Evolutionary conservation across 768 basidiomycete genomes (phyloP), one percentile per base, ranked within the genome.

Genomic region (Chalciporus pseudorubinellus): DNA sequence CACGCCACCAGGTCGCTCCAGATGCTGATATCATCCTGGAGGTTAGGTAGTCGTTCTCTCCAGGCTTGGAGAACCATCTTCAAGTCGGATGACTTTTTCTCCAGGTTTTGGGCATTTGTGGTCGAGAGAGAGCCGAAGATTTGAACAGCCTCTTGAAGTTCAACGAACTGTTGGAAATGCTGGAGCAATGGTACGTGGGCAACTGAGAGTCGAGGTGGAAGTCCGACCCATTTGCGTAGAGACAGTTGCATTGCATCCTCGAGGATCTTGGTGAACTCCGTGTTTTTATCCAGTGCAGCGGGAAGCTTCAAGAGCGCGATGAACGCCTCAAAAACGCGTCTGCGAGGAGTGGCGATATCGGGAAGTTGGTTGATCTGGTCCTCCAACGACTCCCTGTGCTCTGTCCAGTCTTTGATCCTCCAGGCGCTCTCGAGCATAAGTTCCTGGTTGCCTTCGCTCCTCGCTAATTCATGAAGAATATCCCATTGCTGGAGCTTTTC

Each of bases 1-100:
- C 97, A 99, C 14, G 95, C 93, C 4, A 99, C 92, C n/a, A 99
- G 79, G 70, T 99, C 97, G 56, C 90, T 93, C 97, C 97, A 99
- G 55, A 98, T 89, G 57, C 88, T 92, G 71, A 99, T 98, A 65
- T 99, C 97, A 65, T 99, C 97, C 67, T 92, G 90, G 39, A 88
- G 78, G 69, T 98, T 95, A 3, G 97, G 97, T 12, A 99, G 78
- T 28, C 97, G 85, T 65, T 98, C 97, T 50, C 97, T 81, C 97
- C 97, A 98, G 0, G 93, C 92, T 60, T 93, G 90, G 43, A 99
- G 83, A 47, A 98, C 91, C 79, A 90, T 87, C 73, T 98, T 99
- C 57, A 98, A 77, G 65, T 99, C 97, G 2, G 85, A 85, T 0
- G 95, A 95, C 59, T 95, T 92, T 73, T 92, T 89, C 70, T 98